Conservation (phyloP, 306 rosid genomes). For the Rubus parviflorus region DNA sequence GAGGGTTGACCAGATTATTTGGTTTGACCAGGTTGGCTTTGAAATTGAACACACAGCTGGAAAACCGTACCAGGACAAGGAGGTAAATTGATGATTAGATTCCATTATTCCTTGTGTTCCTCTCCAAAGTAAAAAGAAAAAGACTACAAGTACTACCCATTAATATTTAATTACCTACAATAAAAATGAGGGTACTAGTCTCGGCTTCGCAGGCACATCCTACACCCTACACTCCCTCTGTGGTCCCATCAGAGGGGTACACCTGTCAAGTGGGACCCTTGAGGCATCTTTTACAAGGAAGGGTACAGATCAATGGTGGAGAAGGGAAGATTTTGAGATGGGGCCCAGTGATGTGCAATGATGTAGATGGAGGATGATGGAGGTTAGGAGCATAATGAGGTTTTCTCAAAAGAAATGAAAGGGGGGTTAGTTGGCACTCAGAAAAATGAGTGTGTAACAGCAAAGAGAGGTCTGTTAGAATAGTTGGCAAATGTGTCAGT, state of each 20-base stretch:
- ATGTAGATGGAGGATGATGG: slow-evolving; percentile 51
- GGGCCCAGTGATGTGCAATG: slow-evolving; percentile 33
- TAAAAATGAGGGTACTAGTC: neutral
- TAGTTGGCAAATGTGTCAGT: slow-evolving; percentile 97
- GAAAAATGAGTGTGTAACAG: slow-evolving; percentile 87
- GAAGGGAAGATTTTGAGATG: slow-evolving; percentile 32
- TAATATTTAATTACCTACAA: slow-evolving; percentile 33
- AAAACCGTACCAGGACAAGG: slow-evolving; percentile 77
- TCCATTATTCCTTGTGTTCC: slow-evolving; percentile 93
- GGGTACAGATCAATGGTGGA: slow-evolving; percentile 3
- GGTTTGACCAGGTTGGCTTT: slow-evolving; percentile 59
- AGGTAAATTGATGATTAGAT: slow-evolving; percentile 93
- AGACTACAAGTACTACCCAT: slow-evolving; percentile 31
- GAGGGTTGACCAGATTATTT: slow-evolving; percentile 53
- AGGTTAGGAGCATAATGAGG: slow-evolving; percentile 63
- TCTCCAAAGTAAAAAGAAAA: slow-evolving; percentile 34
- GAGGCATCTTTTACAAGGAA: neutral
- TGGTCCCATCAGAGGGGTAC: slow-evolving; percentile 33
- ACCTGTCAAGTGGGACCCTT: slow-evolving; percentile 22
- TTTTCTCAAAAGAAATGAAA: slow-evolving; percentile 51
- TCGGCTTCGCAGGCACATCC: slow-evolving; percentile 29
- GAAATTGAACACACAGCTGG: slow-evolving; percentile 73
- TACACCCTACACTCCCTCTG: neutral
- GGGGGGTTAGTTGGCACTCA: slow-evolving; percentile 63
- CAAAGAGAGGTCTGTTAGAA: slow-evolving; percentile 60